Conservation (phyloP, 805 yeast species). For the Sungouiella thailandica region DNA sequence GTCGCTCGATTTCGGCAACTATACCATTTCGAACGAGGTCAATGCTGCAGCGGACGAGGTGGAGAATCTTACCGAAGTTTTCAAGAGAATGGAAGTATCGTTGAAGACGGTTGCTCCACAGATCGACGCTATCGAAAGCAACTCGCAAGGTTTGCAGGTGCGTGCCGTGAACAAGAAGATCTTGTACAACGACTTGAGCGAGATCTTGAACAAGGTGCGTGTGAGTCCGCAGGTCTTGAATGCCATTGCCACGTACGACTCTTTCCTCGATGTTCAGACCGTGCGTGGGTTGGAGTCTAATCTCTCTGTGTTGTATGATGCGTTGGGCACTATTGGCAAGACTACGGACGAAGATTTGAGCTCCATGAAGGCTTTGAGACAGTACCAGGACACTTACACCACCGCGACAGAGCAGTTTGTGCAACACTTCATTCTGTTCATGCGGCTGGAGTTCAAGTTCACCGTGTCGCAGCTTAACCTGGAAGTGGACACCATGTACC, state of each 20-base stretch:
- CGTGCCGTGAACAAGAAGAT: constrained; percentile 74
- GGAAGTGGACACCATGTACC: constrained; percentile 21
- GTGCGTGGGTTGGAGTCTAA: constrained; percentile 48
- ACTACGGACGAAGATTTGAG: constrained; percentile 45
- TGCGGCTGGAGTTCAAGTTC: constrained; percentile 28
- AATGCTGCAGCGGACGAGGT: constrained; percentile 30
- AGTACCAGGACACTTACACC: constrained; percentile 59
- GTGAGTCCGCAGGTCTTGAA: constrained; percentile 53
- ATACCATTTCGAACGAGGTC: constrained; percentile 28
- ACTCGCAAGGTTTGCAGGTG: constrained; percentile 79
- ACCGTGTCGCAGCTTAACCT: constrained; percentile 37
- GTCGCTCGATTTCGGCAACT: constrained; percentile 31
- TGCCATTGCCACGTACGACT: constrained; percentile 41
- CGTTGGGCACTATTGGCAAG: constrained; percentile 56
- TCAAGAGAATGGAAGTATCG: constrained; percentile 37
- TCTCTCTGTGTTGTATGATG: constrained; percentile 53
- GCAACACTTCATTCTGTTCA: constrained; percentile 37
- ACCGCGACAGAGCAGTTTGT: constrained; percentile 48
- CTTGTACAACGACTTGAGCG: constrained; percentile 65
- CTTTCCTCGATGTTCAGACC: constrained; percentile 43
- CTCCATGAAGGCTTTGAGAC: constrained; percentile 67
- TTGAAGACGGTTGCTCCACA: constrained; percentile 51
- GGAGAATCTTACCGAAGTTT: constrained; percentile 31
- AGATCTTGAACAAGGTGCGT: constrained; percentile 65
- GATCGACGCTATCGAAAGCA: constrained; percentile 64